Evolutionary conservation across 805 yeast genomes (phyloP), one percentile per base, ranked within the genome.

Genomic region (Hanseniaspora guilliermondii): DNA sequence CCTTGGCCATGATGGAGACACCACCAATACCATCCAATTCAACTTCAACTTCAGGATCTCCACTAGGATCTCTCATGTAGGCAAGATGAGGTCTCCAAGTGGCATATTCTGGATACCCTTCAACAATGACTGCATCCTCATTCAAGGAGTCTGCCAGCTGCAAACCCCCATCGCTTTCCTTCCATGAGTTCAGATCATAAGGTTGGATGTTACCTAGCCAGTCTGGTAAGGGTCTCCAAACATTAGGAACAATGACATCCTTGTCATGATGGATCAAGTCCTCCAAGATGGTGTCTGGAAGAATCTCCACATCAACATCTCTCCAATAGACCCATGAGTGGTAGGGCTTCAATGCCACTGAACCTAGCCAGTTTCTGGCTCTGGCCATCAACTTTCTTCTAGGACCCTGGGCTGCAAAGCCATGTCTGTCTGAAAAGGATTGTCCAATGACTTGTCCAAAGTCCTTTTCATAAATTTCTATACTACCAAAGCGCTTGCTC

Each of bases 31-130:
- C 98, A 68, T 91, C 97, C 58, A 91, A 73, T 56, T 83, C 89
- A 84, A 91, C 83, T 65, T 87, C 95, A 44, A 83, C 91, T 64
- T 86, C 91, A 6, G 94, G 91, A 68, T 88, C 94, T 24, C 97
- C 98, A 63, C 85, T 82, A 2, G 96, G 96, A 63, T 89, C 97
- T 61, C 97, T 76, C 66, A 91, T 75, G 65, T 93, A 91, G 0
- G 97, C 97, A 60, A 91, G 74, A 70, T 91, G 97, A 1, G 96
- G 95, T 69, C 98, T 77, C 97, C 97, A 91, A 1, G 98, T 91
- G 42, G 95, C 95, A 68, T 87, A 93, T 70, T 91, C 98, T 24
- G 87, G 94, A 67, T 88, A 88, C 16, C 98, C 98, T 70, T 91
- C 98, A 14, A 91, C 98, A 56, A 91, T 89, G 54, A 91, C 95